Base-by-base conservation (phyloP, 2,329 filamentous ascomycete species). In the Lachnellula arida region DNA sequence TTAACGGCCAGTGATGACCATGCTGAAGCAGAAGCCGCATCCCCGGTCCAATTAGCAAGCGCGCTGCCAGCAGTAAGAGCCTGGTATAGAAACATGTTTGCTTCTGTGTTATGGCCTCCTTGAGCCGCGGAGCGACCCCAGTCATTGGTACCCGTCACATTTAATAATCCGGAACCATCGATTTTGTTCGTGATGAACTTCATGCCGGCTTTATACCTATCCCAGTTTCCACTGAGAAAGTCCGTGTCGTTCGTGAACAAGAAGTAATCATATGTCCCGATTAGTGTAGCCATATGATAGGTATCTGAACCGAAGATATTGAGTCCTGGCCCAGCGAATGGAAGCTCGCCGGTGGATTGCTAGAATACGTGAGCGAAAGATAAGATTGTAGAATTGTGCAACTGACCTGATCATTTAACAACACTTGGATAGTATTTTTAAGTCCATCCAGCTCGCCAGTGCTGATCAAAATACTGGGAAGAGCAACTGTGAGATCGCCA, bases 401-500 rank as follows among this genome's bases (percentile, higher is more conserved):
- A 42, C 49, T 28, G 34, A 60, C 58, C 32, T 63, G 61, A 43
- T 58, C 54, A 3, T 71, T 71, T 51, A 79, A 79, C 56, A 80
- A 71, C 0, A 73, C 73, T 52, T 77, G 74, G 2, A 84, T 58
- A 0, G 77, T 78, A 57, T 80, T 80, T 17, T 74, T 72, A 7
- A 81, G 72, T 37, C 75, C 75, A 19, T 75, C 71, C 49, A 81
- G 68, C 61, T 82, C 79, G 28, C 77, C 76, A 0, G 80, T 83
- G 7, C 78, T 80, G 2, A 82, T 76, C 9, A 79, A 76, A 12
- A 81, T 75, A 34, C 73, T 75, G 2, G 81, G 80, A 0, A 81
- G 72, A 4, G 80, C 78, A 57, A 84, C 80, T 4, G 76, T 75
- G 73, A 85, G 81, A 63, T 86, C 83, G 1, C 82, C 82, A 11